Conservation (phyloP, 2,329 filamentous ascomycete species). For the Ceratocystis lukuohia region DNA sequence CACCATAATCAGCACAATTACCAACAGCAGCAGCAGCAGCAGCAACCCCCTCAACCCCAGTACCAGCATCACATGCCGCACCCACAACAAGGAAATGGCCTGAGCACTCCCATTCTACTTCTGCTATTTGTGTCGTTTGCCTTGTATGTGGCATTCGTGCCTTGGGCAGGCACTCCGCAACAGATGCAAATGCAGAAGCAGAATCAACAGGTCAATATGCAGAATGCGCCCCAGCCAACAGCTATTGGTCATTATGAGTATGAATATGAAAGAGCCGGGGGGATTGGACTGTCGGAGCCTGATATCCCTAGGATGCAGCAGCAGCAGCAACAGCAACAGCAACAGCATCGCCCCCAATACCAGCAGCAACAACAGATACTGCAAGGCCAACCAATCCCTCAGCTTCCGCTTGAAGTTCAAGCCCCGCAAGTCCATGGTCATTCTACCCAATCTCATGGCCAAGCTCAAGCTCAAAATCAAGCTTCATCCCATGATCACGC, state of each 20-base stretch:
- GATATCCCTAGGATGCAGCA: constrained; percentile 10
- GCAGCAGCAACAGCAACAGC: not conserved
- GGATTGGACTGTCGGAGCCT: constrained; percentile 1
- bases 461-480: constrained; percentile 8
- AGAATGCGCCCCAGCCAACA: constrained; percentile 1
- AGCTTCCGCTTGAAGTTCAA: not conserved
- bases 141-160: constrained; percentile 19
- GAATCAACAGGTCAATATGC: constrained; percentile 13
- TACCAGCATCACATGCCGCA: constrained; percentile 16
- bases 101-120: constrained; percentile 18
- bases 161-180: constrained; percentile 15
- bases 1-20: constrained; percentile 6
- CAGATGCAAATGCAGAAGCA: constrained; percentile 11
- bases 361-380: not conserved
- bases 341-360: not conserved
- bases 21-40: constrained; percentile 2
- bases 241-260: not conserved
- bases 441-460: not conserved
- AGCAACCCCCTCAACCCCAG: constrained; percentile 7
- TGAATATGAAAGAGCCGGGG: constrained; percentile 3
- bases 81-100: constrained; percentile 14
- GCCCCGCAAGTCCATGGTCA: constrained; percentile 3
- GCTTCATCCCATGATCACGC: constrained; percentile 1
- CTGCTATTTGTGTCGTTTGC: constrained; percentile 19
- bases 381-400: not conserved